Evolutionary conservation across 2,329 filamentous ascomycete species (phyloP).

Genomic region (Alternaria burnsii): DNA sequence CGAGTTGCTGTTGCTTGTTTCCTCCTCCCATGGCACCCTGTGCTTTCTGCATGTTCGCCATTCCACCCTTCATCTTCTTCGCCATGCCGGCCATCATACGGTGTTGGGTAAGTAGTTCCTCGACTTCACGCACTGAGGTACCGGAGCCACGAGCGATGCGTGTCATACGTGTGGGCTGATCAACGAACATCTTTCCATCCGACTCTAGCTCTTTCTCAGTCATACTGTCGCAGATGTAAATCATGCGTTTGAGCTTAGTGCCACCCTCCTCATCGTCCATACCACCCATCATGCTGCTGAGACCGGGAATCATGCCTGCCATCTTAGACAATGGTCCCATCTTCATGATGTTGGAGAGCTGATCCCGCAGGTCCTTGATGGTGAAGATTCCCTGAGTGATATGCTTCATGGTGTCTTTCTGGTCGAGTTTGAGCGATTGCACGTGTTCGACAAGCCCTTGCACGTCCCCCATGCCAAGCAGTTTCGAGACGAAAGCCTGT

Average conservation of each 20-base stretch:
- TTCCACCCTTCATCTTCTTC: slow-evolving; percentile 97
- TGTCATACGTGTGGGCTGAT: slow-evolving; percentile 92
- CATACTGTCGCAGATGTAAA: slow-evolving; percentile 99
- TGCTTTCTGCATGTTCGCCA: slow-evolving; percentile 96
- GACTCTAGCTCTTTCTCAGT: slow-evolving; percentile 94
- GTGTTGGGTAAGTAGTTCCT: slow-evolving; percentile 96
- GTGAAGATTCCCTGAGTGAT: slow-evolving; percentile 97
- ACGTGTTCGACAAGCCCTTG: slow-evolving; percentile 95
- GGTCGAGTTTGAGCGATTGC: slow-evolving; percentile 91
- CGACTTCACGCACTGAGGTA: slow-evolving; percentile 89
- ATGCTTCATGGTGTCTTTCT: slow-evolving; percentile 99
- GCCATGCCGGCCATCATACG: slow-evolving; percentile 99
- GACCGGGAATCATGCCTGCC: slow-evolving; percentile 97
- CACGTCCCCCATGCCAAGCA: slow-evolving; percentile 98
- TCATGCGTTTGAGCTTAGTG: slow-evolving; percentile 94
- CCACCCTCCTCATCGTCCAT: slow-evolving; percentile 98
- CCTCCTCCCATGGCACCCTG: slow-evolving; percentile 90
- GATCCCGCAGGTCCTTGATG: slow-evolving; percentile 90
- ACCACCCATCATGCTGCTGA: slow-evolving; percentile 90
- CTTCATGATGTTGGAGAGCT: slow-evolving; percentile 98
- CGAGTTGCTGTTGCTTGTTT: slow-evolving; percentile 92
- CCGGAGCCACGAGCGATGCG: slow-evolving; percentile 89
- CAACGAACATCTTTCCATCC: slow-evolving; percentile 92
- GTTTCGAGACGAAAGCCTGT: slow-evolving; percentile 89
- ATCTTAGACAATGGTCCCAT: slow-evolving; percentile 98